Evolutionary conservation across 441 rosid species (phyloP), one percentile per base, ranked within the genome.

Genomic region (Daphne laureola): DNA sequence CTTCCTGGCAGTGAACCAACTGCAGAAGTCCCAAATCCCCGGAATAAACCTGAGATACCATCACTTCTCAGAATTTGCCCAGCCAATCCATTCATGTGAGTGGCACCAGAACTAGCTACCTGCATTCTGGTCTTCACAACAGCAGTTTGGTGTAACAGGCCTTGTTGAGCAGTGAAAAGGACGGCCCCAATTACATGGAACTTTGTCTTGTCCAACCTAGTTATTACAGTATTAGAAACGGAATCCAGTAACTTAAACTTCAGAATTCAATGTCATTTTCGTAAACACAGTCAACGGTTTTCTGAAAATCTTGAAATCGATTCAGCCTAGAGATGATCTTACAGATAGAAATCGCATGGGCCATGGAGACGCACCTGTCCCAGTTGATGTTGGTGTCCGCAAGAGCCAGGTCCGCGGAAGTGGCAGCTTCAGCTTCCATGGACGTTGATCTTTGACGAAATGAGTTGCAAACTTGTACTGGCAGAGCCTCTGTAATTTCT

Each of bases 71-170:
- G 46, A 11, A 78, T 67, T 48, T 60, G 70, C 53, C 51, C 64
- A 59, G 75, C 71, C 5, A 83, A 54, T 25, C 81, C 83, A 49
- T 53, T 44, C 64, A 67, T 23, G 42, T 71, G 74, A 49, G 79
- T 63, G 26, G 61, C n/a, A 13, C 74, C 74, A 17, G 80, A 73
- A 67, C 59, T 69, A 54, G 75, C 82, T 7, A 76, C 89, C 67
- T 82, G 89, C 81, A 75, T 73, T 56, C 81, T 70, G 0, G 86
- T 84, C 74, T 79, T 84, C 25, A 79, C 86, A 13, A 82, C 83
- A 16, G 70, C 67, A 0, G 78, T 80, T 11, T 83, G 86, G 71
- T 82, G 84, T 15, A 79, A 75, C 23, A 78, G 44, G 5, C 74
- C 80, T 58, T 72, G 75, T 64, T 78, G 86, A n/a, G 68, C 81